Evolutionary conservation across 1,284 basidiomycete species (phyloP).

Genomic region (Pseudozyma thailandica): DNA sequence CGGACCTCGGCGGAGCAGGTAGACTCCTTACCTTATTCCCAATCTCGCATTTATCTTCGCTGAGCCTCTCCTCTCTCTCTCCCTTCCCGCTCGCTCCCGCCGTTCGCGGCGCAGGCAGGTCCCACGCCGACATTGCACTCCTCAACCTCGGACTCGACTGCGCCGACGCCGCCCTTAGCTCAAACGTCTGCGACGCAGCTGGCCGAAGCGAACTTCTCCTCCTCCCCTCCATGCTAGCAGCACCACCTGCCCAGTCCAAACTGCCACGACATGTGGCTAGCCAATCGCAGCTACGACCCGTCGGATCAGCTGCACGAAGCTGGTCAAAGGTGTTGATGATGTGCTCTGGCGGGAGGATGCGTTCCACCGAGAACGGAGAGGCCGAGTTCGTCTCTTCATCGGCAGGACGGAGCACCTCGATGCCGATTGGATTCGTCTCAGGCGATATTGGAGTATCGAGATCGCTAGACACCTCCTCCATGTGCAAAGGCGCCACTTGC

Average conservation of each 20-base stretch:
- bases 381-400: background rate
- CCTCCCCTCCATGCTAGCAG: background rate
- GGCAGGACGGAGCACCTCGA: background rate
- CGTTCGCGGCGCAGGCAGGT: background rate
- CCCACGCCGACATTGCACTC: constrained; percentile 18
- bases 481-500: no score
- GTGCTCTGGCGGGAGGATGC: constrained; percentile 53
- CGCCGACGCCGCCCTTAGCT: constrained; percentile 3
- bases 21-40: constrained; percentile 4
- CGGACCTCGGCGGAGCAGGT: constrained; percentile 28
- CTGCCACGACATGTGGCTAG: constrained; percentile 26
- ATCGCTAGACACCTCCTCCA: no score
- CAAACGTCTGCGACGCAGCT: constrained; percentile 15
- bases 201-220: constrained; percentile 6
- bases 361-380: constrained; percentile 22
- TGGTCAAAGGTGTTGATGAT: constrained; percentile 51
- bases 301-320: constrained; percentile 31
- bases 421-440: background rate
- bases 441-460: no score
- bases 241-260: constrained; percentile 18
- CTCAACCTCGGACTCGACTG: constrained; percentile 5
- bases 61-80: background rate
- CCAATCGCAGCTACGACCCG: constrained; percentile 24
- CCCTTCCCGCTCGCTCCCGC: background rate
- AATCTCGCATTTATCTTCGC: background rate